phyloP scores from a whole-genome alignment of 352 stramenopile species.

The Phytophthora macrochlamydospora region DNA sequence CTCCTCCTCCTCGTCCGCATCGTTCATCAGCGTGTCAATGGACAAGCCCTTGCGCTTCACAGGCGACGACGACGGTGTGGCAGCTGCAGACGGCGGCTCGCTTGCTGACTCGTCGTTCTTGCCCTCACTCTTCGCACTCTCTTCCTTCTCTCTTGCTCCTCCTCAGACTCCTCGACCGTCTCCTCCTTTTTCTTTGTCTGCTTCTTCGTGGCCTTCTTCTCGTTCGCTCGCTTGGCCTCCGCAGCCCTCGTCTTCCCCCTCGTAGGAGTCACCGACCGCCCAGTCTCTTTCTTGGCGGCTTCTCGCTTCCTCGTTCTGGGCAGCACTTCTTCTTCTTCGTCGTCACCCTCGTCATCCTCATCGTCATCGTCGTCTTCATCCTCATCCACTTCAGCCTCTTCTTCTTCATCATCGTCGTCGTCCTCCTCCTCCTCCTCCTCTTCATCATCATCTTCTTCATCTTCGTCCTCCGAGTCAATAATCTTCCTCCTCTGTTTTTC shows the following conservation, averaged over 20 bases:
- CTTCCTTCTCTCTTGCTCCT: constrained; percentile 16
- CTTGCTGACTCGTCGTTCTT: constrained; percentile 28
- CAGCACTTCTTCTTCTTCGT: constrained; percentile 13
- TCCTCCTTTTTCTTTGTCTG: constrained; percentile 19
- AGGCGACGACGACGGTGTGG: constrained; percentile 44
- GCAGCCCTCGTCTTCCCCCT: constrained; percentile 28
- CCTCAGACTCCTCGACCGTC: constrained; percentile 37
- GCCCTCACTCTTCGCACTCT: constrained; percentile 22
- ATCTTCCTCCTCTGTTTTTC: constrained; percentile 47
- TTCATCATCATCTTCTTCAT: constrained; percentile 33
- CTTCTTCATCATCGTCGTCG: constrained; percentile 25
- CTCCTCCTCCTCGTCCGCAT: constrained; percentile 38
- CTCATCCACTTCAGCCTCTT: constrained; percentile 27
- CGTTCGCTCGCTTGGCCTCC: constrained; percentile 6
- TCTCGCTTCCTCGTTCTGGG: constrained; percentile 22
- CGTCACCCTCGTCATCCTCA: constrained; percentile 26
- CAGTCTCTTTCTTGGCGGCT: constrained; percentile 16
- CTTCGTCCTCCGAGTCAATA: constrained; percentile 44
- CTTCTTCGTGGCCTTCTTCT: constrained; percentile 25
- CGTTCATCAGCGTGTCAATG: constrained; percentile 64
- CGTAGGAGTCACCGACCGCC: constrained; percentile 16
- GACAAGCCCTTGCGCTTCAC: constrained; percentile 56
- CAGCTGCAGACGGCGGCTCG: constrained; percentile 26
- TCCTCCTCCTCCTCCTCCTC: constrained; percentile 25
- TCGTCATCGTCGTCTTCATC: constrained; percentile 31